Evolutionary conservation across 2,329 filamentous ascomycete genomes (phyloP).

Genomic region (Hymenoscyphus salicellus): DNA sequence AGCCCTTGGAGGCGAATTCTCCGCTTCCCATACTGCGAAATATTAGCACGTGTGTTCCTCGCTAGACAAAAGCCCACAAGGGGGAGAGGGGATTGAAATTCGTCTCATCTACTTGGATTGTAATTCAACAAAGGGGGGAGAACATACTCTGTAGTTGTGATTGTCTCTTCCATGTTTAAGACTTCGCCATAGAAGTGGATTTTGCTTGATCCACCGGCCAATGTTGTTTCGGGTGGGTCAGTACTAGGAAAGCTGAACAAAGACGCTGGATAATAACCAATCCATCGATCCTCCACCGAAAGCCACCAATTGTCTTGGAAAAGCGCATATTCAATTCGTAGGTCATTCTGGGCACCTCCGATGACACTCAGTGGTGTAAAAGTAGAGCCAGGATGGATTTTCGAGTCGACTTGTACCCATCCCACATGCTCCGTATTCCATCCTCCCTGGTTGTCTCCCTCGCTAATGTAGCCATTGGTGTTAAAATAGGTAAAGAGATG

Average conservation of each 20-base stretch:
- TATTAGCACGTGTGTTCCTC: background rate
- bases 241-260: constrained; percentile 8
- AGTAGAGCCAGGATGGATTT: constrained; percentile 17
- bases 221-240: constrained; percentile 5
- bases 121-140: constrained; percentile 2
- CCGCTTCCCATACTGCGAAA: background rate
- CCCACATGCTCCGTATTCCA: constrained; percentile 19
- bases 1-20: background rate
- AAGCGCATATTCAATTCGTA: constrained; percentile 16
- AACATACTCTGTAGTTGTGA: constrained; percentile 20
- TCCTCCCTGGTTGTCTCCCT: constrained; percentile 15
- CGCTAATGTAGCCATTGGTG: constrained; percentile 13
- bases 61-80: too few relatives aligned
- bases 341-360: background rate
- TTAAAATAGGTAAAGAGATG: constrained; percentile 22
- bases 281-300: constrained; percentile 15
- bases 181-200: constrained; percentile 21
- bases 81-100: background rate
- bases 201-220: constrained; percentile 8
- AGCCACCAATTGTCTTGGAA: constrained; percentile 20
- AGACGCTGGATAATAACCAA: constrained; percentile 21
- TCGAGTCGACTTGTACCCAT: constrained; percentile 18
- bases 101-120: background rate
- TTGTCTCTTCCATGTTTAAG: constrained; percentile 11
- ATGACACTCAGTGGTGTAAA: constrained; percentile 10